Evolutionary conservation across 257 asterid species (phyloP), one percentile per base, ranked within the genome.

Genomic region (Ligustrum vulgare): DNA sequence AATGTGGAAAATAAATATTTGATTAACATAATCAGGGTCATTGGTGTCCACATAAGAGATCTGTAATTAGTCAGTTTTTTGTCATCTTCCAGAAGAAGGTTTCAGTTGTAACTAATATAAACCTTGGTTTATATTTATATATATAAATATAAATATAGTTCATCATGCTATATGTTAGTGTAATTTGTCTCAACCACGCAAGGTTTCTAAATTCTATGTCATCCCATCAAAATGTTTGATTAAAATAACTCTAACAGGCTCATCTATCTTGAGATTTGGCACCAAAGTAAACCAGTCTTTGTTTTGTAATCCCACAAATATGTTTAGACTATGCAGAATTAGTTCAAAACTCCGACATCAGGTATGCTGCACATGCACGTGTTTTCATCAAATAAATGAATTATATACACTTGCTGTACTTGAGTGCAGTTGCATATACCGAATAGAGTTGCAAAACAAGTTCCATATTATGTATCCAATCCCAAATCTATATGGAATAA

Each of bases 61-160:
- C 56, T 4, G 56, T 15, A 45, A 45, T 45, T 15, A 13, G n/a
- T 7, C n/a, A 10, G 49, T 45, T 72, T 34, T 64, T 69, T 20
- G 37, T 64, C 39, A 79, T 70, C 79, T 76, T 75, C 73, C 47
- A 74, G 49, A 56, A 73, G 71, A 70, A 66, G 31, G 51, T 28
- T 35, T 7, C 28, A 45, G 45, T 5, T 58, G 41, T 60, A 41
- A 66, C 76, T 36, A 67, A 58, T 74, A n/a, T 69, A 32, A 72
- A 60, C 63, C 72, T 69, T 63, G 22, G 69, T 89, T 84, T 34
- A 6, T 34, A 4, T 34, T 0, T 34, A 4, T 33, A 3, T 33
- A 3, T 35, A 35, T 13, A 91, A 89, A 39, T 87, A 89, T n/a
- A n/a, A n/a, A 54, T 54, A 31, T 56, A 56, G 32, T 20, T 56